Base-by-base conservation (phyloP, 2,329 filamentous ascomycete genomes). In the Trichoderma koningiopsis region DNA sequence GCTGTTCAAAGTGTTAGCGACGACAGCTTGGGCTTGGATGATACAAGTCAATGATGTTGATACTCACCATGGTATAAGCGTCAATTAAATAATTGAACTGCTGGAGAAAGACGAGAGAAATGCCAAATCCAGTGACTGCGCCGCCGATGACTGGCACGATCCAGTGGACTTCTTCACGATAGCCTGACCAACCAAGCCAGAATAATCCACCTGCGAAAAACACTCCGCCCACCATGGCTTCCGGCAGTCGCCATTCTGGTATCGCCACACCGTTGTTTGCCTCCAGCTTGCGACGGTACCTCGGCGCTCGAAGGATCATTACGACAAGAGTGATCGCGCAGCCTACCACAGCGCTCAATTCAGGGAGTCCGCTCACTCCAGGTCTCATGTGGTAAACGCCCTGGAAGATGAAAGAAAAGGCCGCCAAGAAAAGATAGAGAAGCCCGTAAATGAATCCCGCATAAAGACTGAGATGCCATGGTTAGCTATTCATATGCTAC, bases 71-170 rank as follows among this genome's bases (percentile, higher is more conserved):
- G 5, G 53, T 14, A 16, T 40, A 55, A 8, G 47, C 47, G 24
- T 55, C 61, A 19, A 64, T 64, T 1, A 64, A 3, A 40, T 64
- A 64, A 29, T 64, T 64, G 6, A 64, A 64, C 8, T 16, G 22
- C 16, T 40, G 61, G 14, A 64, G 16, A 16, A 64, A 64, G 22
- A 64, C 61, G 14, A 64, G 16, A 27, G 47, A 64, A 31, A 64
- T 64, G 13, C 31, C 47, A 14, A 64, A 43, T 10, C 61, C 31
- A 11, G 61, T 64, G 47, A 64, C 31, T 19, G 52, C 35, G 37
- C 61, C 61, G 7, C 61, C 61, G 13, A 64, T 55, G 5, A 49
- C 40, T n/a, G 47, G 61, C 16, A 64, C 47, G n/a, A 64, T 64
- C 61, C 61, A 40, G n/a, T 64, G 47, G 14, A 40, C 24, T 33